These are phyloP conservation scores for Agarophyton chilense DNA, from an alignment of 23 red algal genomes.

Conservation along the genomic window DNA sequence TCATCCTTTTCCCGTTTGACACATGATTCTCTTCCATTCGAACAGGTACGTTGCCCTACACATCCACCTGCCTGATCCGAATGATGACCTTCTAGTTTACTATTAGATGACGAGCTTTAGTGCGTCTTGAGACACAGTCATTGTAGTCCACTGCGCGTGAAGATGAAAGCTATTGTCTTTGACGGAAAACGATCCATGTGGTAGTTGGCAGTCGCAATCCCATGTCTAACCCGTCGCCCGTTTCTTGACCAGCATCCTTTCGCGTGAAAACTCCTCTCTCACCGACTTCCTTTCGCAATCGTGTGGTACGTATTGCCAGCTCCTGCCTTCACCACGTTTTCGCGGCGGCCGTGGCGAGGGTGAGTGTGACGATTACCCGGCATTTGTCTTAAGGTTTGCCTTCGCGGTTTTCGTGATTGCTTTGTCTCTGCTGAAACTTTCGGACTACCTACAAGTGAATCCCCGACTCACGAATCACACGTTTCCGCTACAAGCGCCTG, in stretches of 20 bases:
- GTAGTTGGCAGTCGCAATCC: background rate
- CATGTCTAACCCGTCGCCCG: background rate
- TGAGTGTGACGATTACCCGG: slow-evolving; percentile 14
- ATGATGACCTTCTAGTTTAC: slow-evolving; percentile 1
- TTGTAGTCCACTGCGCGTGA: slow-evolving; percentile 21
- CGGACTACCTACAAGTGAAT: slow-evolving; percentile 16
- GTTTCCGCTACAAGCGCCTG: background rate
- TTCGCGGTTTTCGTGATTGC: slow-evolving; percentile 18
- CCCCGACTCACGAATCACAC: slow-evolving; percentile 8
- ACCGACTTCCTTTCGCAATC: too few relatives aligned
- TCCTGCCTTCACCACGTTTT: background rate
- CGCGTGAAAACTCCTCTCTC: too few relatives aligned
- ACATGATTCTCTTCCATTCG: background rate
- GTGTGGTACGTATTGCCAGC: too few relatives aligned
- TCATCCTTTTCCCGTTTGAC: background rate
- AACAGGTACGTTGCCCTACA: background rate
- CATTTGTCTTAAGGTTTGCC: slow-evolving; percentile 27
- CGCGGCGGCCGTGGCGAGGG: background rate
- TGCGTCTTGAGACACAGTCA: background rate
- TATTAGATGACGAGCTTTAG: slow-evolving; percentile 47
- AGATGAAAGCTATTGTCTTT: slow-evolving; percentile 28
- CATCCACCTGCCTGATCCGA: background rate
- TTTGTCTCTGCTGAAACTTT: slow-evolving; percentile 10
- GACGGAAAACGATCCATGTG: background rate
- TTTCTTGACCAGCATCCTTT: too few relatives aligned